Base-by-base conservation (phyloP, 2,329 filamentous ascomycete genomes). In the Xylaria sp. region DNA sequence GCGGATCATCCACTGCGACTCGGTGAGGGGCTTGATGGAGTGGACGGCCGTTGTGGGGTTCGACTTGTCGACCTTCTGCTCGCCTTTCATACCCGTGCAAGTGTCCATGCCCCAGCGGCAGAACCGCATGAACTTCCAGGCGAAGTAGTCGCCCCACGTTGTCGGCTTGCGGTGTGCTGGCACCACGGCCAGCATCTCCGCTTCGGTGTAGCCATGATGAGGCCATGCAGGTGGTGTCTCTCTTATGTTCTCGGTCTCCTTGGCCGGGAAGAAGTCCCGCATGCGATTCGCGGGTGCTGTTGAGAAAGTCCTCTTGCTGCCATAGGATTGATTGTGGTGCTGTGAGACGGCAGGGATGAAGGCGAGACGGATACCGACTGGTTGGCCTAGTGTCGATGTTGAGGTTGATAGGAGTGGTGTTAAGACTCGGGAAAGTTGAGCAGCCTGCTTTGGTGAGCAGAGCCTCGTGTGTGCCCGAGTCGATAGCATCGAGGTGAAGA, bases 1-100 rank as follows among this genome's bases (percentile, higher is more conserved):
- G 6, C 95, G 88, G 57, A 92, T 88, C 74, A 98, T 83, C 91
- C 96, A 99, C 82, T 98, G 96, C 4, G 90, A 84, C 78, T 97
- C 94, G 0, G 89, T 96, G 85, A 97, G 75, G 78, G 90, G 82
- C 84, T 87, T 82, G 61, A 87, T 76, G 65, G 87, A 85, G 24
- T 78, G 76, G 8, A 88, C 75, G 5, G 86, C 81, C 2, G 85
- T 88, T 0, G 87, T 89, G 7, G 88, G 87, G 67, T 86, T 79
- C 71, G 79, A 81, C 78, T 84, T 86, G 75, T 88, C 85, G 36
- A 85, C 87, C 71, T 92, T 87, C 77, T 97, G 93, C 36, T 88
- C 89, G 73, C 93, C 92, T 45, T 79, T 80, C 81, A 89, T 84
- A 12, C 94, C 93, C 0, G 94, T 97, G 17, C 86, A 92, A 42